Conservation (phyloP, 768 basidiomycete species). For the Mycena capillaripes region DNA sequence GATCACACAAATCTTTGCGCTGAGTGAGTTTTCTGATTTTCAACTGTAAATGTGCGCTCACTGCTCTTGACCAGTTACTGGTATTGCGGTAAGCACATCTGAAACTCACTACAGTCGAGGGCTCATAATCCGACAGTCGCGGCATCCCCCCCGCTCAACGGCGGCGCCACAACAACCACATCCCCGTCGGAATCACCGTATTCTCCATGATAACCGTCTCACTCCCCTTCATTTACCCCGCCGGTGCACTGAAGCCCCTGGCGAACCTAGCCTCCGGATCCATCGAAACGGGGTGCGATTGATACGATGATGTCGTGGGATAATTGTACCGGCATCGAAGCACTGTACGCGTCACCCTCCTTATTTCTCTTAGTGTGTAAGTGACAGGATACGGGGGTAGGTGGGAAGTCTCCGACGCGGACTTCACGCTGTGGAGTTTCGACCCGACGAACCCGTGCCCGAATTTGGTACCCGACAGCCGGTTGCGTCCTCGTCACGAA, state of each 20-base stretch:
- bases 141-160: constrained; percentile 17
- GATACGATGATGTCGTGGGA: constrained; percentile 5
- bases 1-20: constrained; percentile 26
- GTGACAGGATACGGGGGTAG: no score
- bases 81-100: constrained; percentile 16
- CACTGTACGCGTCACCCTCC: not conserved
- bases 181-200: not conserved
- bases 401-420: not conserved
- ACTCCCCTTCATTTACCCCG: constrained; percentile 1
- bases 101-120: not conserved
- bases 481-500: constrained; percentile 14
- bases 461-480: not conserved
- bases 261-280: constrained; percentile 1
- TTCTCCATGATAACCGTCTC: constrained; percentile 6
- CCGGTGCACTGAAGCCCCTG: not conserved
- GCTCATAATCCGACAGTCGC: not conserved
- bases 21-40: not conserved
- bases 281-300: constrained; percentile 11
- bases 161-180: not conserved
- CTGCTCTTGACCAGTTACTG: not conserved
- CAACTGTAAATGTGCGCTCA: not conserved
- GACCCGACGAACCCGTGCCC: constrained; percentile 10
- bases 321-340: constrained; percentile 3
- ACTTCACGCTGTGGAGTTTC: constrained; percentile 7
- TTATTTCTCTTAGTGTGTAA: no score